Conservation (phyloP, 2,329 filamentous ascomycete genomes). For the Pseudogymnoascus sp. region DNA sequence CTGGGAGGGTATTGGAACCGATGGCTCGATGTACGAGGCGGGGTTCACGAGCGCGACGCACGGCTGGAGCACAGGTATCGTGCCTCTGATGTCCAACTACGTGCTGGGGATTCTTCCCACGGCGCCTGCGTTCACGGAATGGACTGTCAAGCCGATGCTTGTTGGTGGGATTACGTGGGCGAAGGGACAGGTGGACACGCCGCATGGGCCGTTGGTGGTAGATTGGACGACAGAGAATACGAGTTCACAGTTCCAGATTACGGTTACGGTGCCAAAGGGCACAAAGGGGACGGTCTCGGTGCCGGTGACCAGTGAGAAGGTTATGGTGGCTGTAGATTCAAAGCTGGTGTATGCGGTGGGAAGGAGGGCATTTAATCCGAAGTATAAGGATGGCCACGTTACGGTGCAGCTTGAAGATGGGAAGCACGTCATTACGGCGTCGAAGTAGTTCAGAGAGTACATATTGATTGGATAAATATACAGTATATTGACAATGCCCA, state of each 20-base stretch:
- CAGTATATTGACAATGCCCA: neutral
- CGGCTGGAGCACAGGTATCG: constrained; percentile 43
- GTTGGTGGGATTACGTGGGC: constrained; percentile 34
- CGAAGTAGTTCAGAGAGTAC: neutral
- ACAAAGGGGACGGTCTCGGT: constrained; percentile 20
- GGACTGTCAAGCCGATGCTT: constrained; percentile 31
- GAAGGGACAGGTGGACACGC: constrained; percentile 35
- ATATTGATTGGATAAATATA: neutral
- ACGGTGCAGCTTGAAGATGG: neutral
- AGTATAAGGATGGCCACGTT: constrained; percentile 16
- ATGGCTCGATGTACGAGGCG: constrained; percentile 36
- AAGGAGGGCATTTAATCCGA: neutral
- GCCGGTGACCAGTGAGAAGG: constrained; percentile 14
- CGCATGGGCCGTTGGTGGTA: constrained; percentile 31
- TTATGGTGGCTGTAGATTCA: constrained; percentile 16
- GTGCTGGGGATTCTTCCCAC: constrained; percentile 39
- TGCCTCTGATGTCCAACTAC: constrained; percentile 37
- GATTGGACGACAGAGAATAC: constrained; percentile 28
- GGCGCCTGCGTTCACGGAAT: constrained; percentile 35
- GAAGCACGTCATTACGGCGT: neutral
- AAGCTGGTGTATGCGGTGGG: neutral
- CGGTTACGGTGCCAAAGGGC: constrained; percentile 25
- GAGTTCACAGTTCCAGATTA: constrained; percentile 23
- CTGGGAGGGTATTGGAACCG: constrained; percentile 42
- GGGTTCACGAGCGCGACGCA: constrained; percentile 41